Evolutionary conservation across 1,139 yeast genomes (phyloP).

Genomic region (Pichia sp.): DNA sequence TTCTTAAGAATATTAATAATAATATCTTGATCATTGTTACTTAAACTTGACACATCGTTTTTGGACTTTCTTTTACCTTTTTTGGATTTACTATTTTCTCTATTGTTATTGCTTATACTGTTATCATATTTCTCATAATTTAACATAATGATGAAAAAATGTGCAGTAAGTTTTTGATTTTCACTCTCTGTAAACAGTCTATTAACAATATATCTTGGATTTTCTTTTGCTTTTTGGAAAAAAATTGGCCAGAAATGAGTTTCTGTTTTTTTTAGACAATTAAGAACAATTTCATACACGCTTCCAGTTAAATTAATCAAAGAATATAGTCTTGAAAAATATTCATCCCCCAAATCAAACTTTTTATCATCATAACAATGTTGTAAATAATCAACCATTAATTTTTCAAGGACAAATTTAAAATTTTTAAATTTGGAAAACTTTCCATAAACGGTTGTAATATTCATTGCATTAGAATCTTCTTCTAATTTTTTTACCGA

Average conservation of each 20-base stretch:
- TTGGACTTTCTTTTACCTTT: background rate
- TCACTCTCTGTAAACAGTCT: constrained; percentile 32
- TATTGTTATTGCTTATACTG: constrained; percentile 8
- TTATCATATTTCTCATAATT: constrained; percentile 34
- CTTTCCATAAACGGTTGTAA: constrained; percentile 24
- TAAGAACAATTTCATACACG: constrained; percentile 27
- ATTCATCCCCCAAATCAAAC: constrained; percentile 22
- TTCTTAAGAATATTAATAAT: constrained; percentile 37
- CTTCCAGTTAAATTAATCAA: constrained; percentile 31
- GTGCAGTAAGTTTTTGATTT: constrained; percentile 41
- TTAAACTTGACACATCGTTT: constrained; percentile 2
- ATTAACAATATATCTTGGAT: constrained; percentile 37
- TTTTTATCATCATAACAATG: constrained; percentile 25
- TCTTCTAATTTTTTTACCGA: constrained; percentile 18
- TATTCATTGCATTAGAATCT: constrained; percentile 22
- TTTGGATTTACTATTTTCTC: constrained; percentile 7
- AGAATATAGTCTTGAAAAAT: constrained; percentile 26
- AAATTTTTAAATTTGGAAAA: constrained; percentile 29
- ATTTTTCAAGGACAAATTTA: constrained; percentile 29
- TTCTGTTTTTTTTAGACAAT: constrained; percentile 56
- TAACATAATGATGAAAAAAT: constrained; percentile 40
- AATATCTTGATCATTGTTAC: constrained; percentile 32
- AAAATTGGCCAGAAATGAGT: constrained; percentile 53
- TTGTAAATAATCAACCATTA: constrained; percentile 31
- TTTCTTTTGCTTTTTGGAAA: constrained; percentile 36